Percentiles rank a stretch among this genome's conserved stretches.
These are phyloP conservation scores for Asterionellopsis glacialis DNA, from an alignment of 108 stramenopile genomes.

Conservation along the genomic window DNA sequence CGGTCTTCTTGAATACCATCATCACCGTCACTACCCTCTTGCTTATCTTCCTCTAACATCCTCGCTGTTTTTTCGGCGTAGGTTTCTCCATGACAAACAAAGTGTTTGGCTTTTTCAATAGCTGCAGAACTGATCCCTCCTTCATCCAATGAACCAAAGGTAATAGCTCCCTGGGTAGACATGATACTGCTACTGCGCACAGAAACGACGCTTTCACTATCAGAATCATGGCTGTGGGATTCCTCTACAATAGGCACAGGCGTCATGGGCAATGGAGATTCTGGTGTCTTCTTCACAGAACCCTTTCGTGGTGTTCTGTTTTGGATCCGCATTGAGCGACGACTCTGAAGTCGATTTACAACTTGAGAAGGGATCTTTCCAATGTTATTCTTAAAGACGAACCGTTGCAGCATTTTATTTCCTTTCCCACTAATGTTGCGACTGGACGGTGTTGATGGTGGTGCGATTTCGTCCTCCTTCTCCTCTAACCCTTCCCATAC, in stretches of 20 bases:
- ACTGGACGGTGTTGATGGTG: neutral
- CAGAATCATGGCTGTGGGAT: constrained; percentile 28
- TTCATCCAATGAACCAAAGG: constrained; percentile 38
- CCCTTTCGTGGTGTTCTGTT: too few species aligned
- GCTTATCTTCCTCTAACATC: constrained; percentile 51
- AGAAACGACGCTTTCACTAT: constrained; percentile 37
- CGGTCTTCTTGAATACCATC: constrained; percentile 11
- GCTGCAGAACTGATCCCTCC: constrained; percentile 61
- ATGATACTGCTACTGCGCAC: constrained; percentile 55
- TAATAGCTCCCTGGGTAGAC: constrained; percentile 37
- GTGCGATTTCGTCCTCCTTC: too few species aligned
- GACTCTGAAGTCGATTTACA: constrained; percentile 40
- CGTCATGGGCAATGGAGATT: constrained; percentile 24
- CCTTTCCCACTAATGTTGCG: constrained; percentile 30
- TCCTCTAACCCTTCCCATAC: too few species aligned
- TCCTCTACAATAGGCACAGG: constrained; percentile 45
- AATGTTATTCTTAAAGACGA: constrained; percentile 52
- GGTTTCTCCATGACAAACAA: constrained; percentile 74
- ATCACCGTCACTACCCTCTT: too few species aligned
- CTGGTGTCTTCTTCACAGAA: constrained; percentile 9
- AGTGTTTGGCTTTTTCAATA: constrained; percentile 58
- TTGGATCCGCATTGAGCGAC: constrained; percentile 18
- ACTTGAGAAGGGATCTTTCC: constrained; percentile 53
- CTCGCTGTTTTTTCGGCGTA: constrained; percentile 83
- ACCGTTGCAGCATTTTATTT: constrained; percentile 31